phyloP scores from a whole-genome alignment of 2,329 filamentous ascomycete species.

The Colletotrichum tofieldiae region DNA sequence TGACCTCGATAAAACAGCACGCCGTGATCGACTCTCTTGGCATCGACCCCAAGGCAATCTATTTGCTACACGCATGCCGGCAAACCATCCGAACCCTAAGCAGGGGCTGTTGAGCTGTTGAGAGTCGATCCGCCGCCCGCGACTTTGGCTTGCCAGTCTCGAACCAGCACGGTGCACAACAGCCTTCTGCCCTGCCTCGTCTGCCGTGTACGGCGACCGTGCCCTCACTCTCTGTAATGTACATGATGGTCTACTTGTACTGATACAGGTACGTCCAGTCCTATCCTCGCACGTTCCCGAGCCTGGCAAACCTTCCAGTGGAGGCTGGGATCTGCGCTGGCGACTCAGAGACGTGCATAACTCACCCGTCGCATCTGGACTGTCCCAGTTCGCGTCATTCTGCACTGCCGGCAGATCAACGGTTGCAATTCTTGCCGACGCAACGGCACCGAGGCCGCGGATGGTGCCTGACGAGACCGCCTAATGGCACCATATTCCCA shows the following conservation, averaged over 20 bases:
- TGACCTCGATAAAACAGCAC: background rate
- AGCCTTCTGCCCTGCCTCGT: background rate
- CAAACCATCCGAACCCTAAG: conserved; percentile 31
- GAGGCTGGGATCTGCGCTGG: conserved; percentile 4
- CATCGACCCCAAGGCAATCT: conserved; percentile 8
- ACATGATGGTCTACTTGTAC: background rate
- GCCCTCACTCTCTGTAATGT: background rate
- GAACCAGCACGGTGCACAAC: background rate
- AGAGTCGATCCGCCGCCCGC: background rate
- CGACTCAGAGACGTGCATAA: conserved; percentile 17
- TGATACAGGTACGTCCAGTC: background rate
- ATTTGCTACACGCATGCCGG: conserved; percentile 31
- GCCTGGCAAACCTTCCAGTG: background rate
- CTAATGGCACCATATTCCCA: background rate
- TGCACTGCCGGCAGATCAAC: conserved; percentile 4
- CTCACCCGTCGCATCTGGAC: background rate
- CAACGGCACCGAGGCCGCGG: background rate
- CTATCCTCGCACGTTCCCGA: background rate
- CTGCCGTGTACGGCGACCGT: too few species aligned
- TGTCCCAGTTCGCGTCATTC: conserved; percentile 2
- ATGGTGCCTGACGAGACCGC: background rate
- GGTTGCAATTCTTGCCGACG: background rate
- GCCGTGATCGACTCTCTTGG: background rate
- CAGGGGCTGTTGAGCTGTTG: conserved; percentile 8
- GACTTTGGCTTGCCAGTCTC: background rate